Percentiles rank a stretch among this genome's conserved stretches.
These are phyloP conservation scores for Epichloe elymi DNA, from an alignment of 2,329 filamentous ascomycete species.

Conservation along the genomic window DNA sequence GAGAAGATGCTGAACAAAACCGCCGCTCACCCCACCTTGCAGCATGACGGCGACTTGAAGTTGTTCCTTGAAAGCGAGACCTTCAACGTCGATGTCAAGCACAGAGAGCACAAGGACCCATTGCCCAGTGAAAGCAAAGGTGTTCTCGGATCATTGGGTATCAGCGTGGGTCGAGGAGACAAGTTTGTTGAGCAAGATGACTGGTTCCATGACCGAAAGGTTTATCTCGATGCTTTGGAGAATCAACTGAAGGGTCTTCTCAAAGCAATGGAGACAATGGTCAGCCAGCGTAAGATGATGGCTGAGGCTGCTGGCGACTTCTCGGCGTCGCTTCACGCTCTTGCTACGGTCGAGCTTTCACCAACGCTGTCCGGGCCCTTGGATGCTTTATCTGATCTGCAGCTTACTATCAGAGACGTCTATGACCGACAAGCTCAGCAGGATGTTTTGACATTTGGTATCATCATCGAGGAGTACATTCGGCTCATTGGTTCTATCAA, in stretches of 20 bases:
- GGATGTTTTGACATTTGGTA: constrained; percentile 88
- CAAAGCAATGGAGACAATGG: constrained; percentile 89
- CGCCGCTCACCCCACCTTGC: constrained; percentile 74
- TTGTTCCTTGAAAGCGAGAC: constrained; percentile 93
- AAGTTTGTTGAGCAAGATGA: constrained; percentile 99
- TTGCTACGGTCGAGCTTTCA: constrained; percentile 86
- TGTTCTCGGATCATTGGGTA: constrained; percentile 73
- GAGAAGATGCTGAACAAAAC: constrained; percentile 98
- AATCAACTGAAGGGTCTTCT: constrained; percentile 79
- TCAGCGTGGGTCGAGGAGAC: constrained; percentile 60
- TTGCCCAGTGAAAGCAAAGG: constrained; percentile 84
- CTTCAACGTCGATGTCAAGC: constrained; percentile 94
- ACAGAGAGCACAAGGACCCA: constrained; percentile 86
- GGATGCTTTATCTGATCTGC: constrained; percentile 82
- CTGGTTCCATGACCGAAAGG: constrained; percentile 94
- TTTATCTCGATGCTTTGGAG: constrained; percentile 90
- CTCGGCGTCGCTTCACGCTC: constrained; percentile 78
- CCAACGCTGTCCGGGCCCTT: constrained; percentile 77
- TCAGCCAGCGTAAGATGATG: constrained; percentile 82
- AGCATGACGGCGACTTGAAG: constrained; percentile 88
- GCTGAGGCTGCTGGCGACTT: constrained; percentile 91
- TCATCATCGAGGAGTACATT: constrained; percentile 97
- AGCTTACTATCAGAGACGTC: constrained; percentile 84
- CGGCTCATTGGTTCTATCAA: constrained; percentile 91
- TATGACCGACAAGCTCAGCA: constrained; percentile 96